Conservation (phyloP, 106 monocot species). For the Dendrobium catenatum region DNA sequence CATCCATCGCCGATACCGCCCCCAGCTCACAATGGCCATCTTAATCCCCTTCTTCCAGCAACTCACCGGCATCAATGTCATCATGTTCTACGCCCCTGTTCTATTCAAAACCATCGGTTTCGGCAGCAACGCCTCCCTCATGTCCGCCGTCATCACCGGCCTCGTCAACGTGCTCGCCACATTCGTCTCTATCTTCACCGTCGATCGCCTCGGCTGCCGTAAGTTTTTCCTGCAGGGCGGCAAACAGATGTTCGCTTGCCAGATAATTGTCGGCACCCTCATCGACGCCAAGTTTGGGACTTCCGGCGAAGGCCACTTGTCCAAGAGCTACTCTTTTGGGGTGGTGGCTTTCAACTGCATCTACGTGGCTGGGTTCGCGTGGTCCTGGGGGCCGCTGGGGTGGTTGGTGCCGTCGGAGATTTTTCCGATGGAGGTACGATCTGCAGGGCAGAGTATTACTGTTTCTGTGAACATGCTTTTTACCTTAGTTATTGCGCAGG, state of each 20-base stretch:
- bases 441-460: slow-evolving; percentile 35
- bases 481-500: slow-evolving; percentile 35
- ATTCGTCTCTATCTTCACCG: slow-evolving; percentile 48
- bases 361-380: slow-evolving; percentile 34
- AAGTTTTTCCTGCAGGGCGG: slow-evolving; percentile 60
- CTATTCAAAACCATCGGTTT: slow-evolving; percentile 78
- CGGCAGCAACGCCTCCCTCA: slow-evolving; percentile 45
- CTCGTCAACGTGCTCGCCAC: slow-evolving; percentile 56
- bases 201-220: slow-evolving; percentile 49
- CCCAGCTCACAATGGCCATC: slow-evolving; percentile 58
- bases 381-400: slow-evolving; percentile 39
- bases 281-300: slow-evolving; percentile 22
- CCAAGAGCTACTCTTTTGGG: slow-evolving; percentile 1
- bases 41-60: slow-evolving; percentile 74
- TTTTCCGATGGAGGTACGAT: slow-evolving; percentile 37
- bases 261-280: slow-evolving; percentile 35
- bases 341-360: slow-evolving; percentile 26
- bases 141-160: slow-evolving; percentile 68
- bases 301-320: slow-evolving; percentile 9
- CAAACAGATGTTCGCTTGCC: slow-evolving; percentile 53
- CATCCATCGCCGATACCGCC: slow-evolving; percentile 27
- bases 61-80: slow-evolving; percentile 79
- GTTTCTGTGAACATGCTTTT: slow-evolving; percentile 40
- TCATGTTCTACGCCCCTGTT: slow-evolving; percentile 88
- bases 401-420: slow-evolving; percentile 41